These are phyloP conservation scores for Annulohypoxylon maeteangense DNA, from an alignment of 495 filamentous ascomycete species.

Conservation along the genomic window DNA sequence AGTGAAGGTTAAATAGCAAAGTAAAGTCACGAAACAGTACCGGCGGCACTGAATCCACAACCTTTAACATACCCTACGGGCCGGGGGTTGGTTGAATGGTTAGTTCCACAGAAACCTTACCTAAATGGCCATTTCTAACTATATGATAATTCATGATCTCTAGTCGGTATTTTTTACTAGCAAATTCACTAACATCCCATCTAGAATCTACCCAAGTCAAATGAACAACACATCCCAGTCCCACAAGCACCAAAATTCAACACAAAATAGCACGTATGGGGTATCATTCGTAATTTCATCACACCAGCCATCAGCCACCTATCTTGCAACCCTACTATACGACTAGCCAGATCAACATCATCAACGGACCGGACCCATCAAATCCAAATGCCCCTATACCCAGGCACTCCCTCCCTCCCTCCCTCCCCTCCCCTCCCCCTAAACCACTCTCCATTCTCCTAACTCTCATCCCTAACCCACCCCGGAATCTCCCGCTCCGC, in stretches of 20 bases:
- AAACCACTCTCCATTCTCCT: no score
- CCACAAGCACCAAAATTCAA: no score
- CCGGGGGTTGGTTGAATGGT: no score
- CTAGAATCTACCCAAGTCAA: neutral
- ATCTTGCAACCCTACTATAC: neutral
- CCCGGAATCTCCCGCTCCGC: conserved; percentile 32
- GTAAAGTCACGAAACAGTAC: neutral
- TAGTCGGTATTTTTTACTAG: no score
- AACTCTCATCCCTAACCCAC: conserved; percentile 30
- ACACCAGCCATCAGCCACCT: neutral
- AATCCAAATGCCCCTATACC: neutral
- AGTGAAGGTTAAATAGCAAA: neutral
- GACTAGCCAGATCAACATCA: neutral
- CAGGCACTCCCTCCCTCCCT: neutral
- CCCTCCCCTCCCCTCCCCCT: neutral
- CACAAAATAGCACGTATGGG: conserved; percentile 8
- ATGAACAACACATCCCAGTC: no score
- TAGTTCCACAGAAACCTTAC: neutral
- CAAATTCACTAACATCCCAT: neutral
- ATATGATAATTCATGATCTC: neutral
- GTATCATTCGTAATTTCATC: conserved; percentile 40
- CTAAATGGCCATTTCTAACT: neutral
- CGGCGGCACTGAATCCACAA: neutral
- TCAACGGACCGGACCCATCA: neutral
- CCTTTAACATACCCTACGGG: no score